phyloP scores from a whole-genome alignment of 805 yeast genomes.

The Kodamaea hsintzibuensis region DNA sequence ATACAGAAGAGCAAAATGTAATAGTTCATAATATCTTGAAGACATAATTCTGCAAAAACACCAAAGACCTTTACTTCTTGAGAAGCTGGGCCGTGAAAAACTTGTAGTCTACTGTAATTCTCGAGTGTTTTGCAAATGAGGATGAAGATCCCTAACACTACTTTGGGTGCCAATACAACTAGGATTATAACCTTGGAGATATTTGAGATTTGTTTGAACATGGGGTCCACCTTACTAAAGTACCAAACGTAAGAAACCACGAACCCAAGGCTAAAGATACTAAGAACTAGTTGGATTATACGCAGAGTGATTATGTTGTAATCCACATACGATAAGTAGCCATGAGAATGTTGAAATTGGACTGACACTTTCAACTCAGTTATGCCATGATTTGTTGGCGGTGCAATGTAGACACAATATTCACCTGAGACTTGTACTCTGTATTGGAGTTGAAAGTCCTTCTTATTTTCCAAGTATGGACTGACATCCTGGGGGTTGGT shows the following conservation, averaged over 20 bases:
- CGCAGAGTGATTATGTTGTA: slow-evolving; percentile 19
- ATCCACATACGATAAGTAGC: slow-evolving; percentile 21
- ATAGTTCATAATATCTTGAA: slow-evolving; percentile 15
- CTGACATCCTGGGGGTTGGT: neutral
- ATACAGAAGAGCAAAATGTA: slow-evolving; percentile 29
- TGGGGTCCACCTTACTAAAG: slow-evolving; percentile 14
- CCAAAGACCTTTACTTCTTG: neutral
- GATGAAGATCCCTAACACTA: neutral
- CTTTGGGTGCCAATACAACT: slow-evolving; percentile 22
- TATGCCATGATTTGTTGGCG: slow-evolving; percentile 16
- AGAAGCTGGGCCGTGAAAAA: neutral
- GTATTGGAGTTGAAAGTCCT: neutral
- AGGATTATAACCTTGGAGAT: slow-evolving; percentile 30
- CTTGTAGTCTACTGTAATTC: neutral
- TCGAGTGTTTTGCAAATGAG: neutral
- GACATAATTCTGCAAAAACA: slow-evolving; percentile 7
- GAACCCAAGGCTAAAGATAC: slow-evolving; percentile 17
- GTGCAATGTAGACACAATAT: slow-evolving; percentile 33
- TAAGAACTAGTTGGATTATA: slow-evolving; percentile 15
- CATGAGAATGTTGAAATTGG: slow-evolving; percentile 22
- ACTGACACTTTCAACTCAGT: slow-evolving; percentile 18
- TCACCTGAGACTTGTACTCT: slow-evolving; percentile 17
- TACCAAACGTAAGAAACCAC: slow-evolving; percentile 22
- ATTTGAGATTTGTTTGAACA: slow-evolving; percentile 27
- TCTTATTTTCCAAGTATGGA: neutral